Base-by-base conservation (phyloP, 2,329 filamentous ascomycete species). In the Fragosphaeria purpurea region DNA sequence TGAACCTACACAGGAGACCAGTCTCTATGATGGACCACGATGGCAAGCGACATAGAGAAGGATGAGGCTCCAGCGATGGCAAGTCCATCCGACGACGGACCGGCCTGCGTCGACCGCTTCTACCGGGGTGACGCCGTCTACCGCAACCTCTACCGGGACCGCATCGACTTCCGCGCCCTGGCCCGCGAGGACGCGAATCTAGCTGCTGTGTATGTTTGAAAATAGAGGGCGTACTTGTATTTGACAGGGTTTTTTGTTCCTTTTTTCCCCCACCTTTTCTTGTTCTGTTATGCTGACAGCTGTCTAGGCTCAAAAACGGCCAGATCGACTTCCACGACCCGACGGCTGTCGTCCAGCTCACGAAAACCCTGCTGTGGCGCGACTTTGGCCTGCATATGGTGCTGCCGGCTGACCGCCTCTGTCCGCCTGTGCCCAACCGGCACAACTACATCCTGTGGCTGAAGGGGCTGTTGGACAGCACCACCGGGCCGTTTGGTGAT, bases 381-480 rank as follows among this genome's bases (percentile, higher is more conserved):
- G 84, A 96, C 64, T 97, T 96, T 64, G 75, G 73, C 10, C 67
- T 97, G 7, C 61, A 71, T 1, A 69, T 96, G 11, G 73, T 83
- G 6, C 71, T 97, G 1, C 89, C 89, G 0, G 68, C 77, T 32
- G 82, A 95, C 64, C 76, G 91, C 30, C 73, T 98, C 1, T 97
- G 91, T 62, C 93, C 91, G 10, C 88, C 90, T 1, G 86, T 95
- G 63, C 74, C 76, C 0, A 79, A 79, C 54, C 81, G 89, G 46
- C 83, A 94, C 65, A 93, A 91, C 61, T 98, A 98, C 64, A 80
- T 97, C 22, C 70, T 90, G 7, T 97, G 90, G 89, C 71, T 97
- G 1, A 88, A 95, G 60, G 74, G 77, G 4, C 76, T 98, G 0
- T 63, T 97, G 6, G 88, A 95, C 60, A 47, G 31, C 11, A 83